phyloP scores from a whole-genome alignment of 139 green algal genomes.

The Cymbomonas tetramitiformis region DNA sequence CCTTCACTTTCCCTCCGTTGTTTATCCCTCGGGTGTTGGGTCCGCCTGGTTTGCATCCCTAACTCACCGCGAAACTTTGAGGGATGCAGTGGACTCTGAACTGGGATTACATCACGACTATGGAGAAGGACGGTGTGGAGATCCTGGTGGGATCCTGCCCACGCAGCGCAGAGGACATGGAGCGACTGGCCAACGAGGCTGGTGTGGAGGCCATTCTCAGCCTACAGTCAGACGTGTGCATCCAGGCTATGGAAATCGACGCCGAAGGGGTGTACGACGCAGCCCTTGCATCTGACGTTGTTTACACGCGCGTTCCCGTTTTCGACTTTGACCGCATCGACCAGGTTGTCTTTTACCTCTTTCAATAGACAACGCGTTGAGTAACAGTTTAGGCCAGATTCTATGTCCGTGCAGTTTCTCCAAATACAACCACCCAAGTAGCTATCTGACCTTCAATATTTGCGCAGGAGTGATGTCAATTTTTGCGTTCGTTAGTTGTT shows the following conservation, averaged over 20 bases:
- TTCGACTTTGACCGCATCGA: constrained; percentile 56
- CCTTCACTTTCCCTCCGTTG: too few relatives aligned
- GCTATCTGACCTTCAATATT: too few relatives aligned
- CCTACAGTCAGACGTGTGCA: constrained; percentile 49
- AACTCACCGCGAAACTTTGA: too few relatives aligned
- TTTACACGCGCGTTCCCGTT: constrained; percentile 36
- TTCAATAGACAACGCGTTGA: too few relatives aligned
- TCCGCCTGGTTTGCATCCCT: too few relatives aligned
- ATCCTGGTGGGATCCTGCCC: constrained; percentile 34
- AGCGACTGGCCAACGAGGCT: constrained; percentile 24
- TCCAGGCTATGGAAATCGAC: constrained; percentile 44
- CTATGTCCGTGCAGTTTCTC: too few relatives aligned
- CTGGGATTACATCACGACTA: constrained; percentile 15
- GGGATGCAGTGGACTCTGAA: constrained; percentile 42
- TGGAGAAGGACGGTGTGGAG: not conserved
- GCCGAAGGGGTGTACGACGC: constrained; percentile 22
- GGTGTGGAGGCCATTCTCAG: constrained; percentile 29
- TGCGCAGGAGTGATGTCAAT: too few relatives aligned
- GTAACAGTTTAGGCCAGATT: too few relatives aligned
- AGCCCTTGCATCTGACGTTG: constrained; percentile 27
- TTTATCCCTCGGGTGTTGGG: too few relatives aligned
- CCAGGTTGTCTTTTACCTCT: too few relatives aligned
- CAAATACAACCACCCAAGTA: too few relatives aligned
- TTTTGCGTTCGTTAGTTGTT: too few relatives aligned
- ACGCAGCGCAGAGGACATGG: constrained; percentile 23